phyloP scores from a whole-genome alignment of 768 basidiomycete genomes.

The Leccinum broughii region DNA sequence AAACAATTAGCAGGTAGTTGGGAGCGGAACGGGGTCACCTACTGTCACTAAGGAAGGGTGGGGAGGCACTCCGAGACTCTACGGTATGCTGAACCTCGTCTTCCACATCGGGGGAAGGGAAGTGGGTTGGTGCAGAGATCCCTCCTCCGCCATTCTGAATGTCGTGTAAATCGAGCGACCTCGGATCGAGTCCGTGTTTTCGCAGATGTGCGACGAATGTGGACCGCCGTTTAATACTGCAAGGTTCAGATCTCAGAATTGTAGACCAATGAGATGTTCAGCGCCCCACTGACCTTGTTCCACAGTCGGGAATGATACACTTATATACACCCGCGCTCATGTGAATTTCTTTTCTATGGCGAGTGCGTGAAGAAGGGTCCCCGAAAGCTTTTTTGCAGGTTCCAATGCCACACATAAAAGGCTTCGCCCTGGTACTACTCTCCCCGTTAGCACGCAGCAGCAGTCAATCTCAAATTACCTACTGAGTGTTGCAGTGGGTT shows the following conservation, averaged over 20 bases:
- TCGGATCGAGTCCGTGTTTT: constrained; percentile 44
- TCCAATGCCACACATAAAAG: constrained; percentile 48
- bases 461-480: constrained; percentile 27
- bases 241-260: no score
- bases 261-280: neutral
- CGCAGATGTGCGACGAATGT: constrained; percentile 55
- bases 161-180: constrained; percentile 17
- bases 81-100: neutral
- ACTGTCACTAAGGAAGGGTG: constrained; percentile 15
- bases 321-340: constrained; percentile 39
- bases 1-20: constrained; percentile 3
- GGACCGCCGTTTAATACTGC: constrained; percentile 58
- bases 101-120: constrained; percentile 5
- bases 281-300: constrained; percentile 41
- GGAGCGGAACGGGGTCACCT: constrained; percentile 5
- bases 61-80: constrained; percentile 10
- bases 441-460: constrained; percentile 9
- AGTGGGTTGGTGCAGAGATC: constrained; percentile 17
- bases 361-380: constrained; percentile 68
- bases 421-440: constrained; percentile 51
- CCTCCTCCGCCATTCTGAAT: constrained; percentile 19
- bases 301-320: constrained; percentile 49
- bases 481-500: constrained; percentile 70
- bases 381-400: constrained; percentile 55
- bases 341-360: constrained; percentile 66